Evolutionary conservation across 495 filamentous ascomycete genomes (phyloP), one percentile per base, ranked within the genome.

Genomic region (Talaromyces wortmannii): DNA sequence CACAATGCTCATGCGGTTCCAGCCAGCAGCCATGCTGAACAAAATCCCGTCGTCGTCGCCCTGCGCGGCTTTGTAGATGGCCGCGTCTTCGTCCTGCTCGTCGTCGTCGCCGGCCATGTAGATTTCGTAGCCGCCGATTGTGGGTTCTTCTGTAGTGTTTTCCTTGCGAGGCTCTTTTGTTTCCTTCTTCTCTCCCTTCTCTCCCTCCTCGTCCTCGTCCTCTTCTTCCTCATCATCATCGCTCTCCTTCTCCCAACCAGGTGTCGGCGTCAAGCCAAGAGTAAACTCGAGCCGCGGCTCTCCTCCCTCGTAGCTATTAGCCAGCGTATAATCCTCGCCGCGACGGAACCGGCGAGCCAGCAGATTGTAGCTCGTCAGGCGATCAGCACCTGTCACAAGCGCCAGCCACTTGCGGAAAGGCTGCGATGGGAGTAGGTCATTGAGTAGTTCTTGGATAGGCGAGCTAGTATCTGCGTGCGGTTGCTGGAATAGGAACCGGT

Each of bases 331-430:
- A 66, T 99, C 94, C 53, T 84, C 70, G 2, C 94, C 92, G 23
- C 83, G 79, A 15, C 95, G 82, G 76, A 97, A 99, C 12, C 91
- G 80, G 13, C 94, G 81, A 1, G 87, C 89, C 30, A 95, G 66
- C 48, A 94, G 60, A 59, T 91, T 81, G 52, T 80, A 74, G 63
- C 82, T 83, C 30, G 77, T 81, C 55, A 78, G 63, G 8, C 69
- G 69, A 52, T 83, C 81, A 44, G 94, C 75, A 17, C 86, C 83
- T 0, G 92, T 97, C 7, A 89, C 85, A 33, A 91, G 76, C 29
- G 87, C 74, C 7, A 99, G 78, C 90, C 94, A 96, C 66, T 92
- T 88, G 16, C 82, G 79, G 78, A 97, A 99, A n/a, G 89, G 78
- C n/a, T 73, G 74, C 13, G 88, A 92, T 0, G 94, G 90, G 43